Evolutionary conservation across 495 filamentous ascomycete genomes (phyloP), one percentile per base, ranked within the genome.

Genomic region (Podospora pseudocomata): DNA sequence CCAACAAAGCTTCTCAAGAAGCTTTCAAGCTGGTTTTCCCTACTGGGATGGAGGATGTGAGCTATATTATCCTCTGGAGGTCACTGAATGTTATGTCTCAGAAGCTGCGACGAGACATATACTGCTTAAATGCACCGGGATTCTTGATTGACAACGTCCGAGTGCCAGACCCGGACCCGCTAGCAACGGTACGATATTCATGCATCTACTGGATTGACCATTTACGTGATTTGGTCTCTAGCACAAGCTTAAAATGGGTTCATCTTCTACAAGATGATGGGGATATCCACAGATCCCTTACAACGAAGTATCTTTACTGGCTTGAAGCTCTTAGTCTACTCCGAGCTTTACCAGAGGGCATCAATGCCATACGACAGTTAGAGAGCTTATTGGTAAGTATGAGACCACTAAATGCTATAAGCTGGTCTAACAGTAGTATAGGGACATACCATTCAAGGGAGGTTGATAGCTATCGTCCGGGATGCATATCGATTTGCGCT

Each of bases 191-290:
- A 53, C 71, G 67, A 49, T 83, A 83, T 64, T 71, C 78, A 3
- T 81, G 75, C 61, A 34, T 79, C 49, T 79, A 76, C 65, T 83
- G 79, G 80, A 67, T 77, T 65, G 71, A 79, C 39, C 80, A 82
- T 66, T 60, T 77, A 13, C 65, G 63, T 77, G 19, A 69, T 34
- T 69, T 58, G 34, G 34, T 68, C 59, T 68, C 60, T 19, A 23
- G 16, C n/a, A 1, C 13, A 20, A 56, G 39, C 26, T 16, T 26
- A 20, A 39, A 5, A 44, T 49, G 32, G 23, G n/a, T 15, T 13
- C 4, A 4, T 9, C 16, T 60, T 53, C 44, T 76, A 7, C 11
- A 39, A 39, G 1, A 39, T 5, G 11, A 39, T 39, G 66, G 54
- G 2, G 0, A 32, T n/a, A 19, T 64, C 5, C 55, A 69, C 26